A percentile compares a stretch with the other conserved stretches of the same genome.
Conservation (phyloP, 257 asterid species). For the Lithospermum erythrorhizon region DNA sequence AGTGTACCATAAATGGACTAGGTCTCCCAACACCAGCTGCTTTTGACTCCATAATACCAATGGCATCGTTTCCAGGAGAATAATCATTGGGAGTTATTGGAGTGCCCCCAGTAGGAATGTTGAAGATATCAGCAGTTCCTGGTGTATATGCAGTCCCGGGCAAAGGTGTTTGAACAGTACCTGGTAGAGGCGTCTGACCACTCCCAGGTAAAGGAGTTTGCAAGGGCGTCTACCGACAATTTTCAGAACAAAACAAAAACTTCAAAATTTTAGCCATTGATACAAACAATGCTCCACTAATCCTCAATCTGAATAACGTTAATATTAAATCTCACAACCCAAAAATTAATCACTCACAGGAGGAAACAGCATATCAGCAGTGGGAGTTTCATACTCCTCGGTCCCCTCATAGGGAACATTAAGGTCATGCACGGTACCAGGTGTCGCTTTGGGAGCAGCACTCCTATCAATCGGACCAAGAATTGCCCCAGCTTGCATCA, state of each 20-base stretch:
- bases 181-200: slow-evolving; percentile 74
- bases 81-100: slow-evolving; percentile 73
- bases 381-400: slow-evolving; percentile 95
- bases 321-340: background rate
- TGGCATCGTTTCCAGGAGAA: slow-evolving; percentile 42
- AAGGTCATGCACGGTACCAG: slow-evolving; percentile 88
- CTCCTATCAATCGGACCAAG: slow-evolving; percentile 79
- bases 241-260: background rate
- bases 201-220: slow-evolving; percentile 79
- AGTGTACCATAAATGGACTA: slow-evolving; percentile 57
- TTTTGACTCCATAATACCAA: slow-evolving; percentile 37
- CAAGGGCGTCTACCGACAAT: slow-evolving; percentile 43
- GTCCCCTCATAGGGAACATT: slow-evolving; percentile 90
- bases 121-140: slow-evolving; percentile 58
- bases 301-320: background rate
- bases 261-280: too few species aligned
- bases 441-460: slow-evolving; percentile 27
- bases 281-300: background rate
- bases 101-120: slow-evolving; percentile 76
- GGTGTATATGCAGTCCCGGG: slow-evolving; percentile 63
- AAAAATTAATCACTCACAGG: slow-evolving; percentile 48
- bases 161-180: slow-evolving; percentile 58
- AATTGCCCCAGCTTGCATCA: slow-evolving; percentile 88
- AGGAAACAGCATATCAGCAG: slow-evolving; percentile 90
- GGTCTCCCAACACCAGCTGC: slow-evolving; percentile 56